These are phyloP conservation scores for Daldinia eschscholtzii DNA, from an alignment of 2,329 filamentous ascomycete genomes.

Conservation along the genomic window DNA sequence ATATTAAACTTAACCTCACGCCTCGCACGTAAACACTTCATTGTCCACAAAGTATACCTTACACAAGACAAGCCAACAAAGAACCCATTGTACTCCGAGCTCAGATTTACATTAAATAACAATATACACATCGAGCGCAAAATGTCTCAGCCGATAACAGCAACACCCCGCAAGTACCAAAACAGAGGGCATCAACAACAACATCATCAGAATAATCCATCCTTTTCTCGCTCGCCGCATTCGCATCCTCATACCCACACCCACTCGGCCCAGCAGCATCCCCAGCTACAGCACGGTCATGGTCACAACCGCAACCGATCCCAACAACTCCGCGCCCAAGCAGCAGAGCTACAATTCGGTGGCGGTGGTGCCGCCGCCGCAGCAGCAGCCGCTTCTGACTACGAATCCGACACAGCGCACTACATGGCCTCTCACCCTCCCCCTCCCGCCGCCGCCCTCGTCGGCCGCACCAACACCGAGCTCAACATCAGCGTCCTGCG, in stretches of 20 bases:
- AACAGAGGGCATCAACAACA: slow-evolving; percentile 38
- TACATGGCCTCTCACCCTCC: slow-evolving; percentile 59
- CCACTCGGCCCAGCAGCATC: slow-evolving; percentile 20
- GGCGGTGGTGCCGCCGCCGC: slow-evolving; percentile 38
- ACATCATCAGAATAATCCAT: slow-evolving; percentile 34
- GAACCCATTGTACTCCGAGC: not conserved
- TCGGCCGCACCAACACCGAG: slow-evolving; percentile 80
- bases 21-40: not conserved
- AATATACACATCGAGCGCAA: not conserved
- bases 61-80: not conserved
- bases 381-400: slow-evolving; percentile 61
- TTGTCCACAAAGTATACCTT: not conserved
- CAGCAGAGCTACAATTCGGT: slow-evolving; percentile 46
- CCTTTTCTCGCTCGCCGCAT: slow-evolving; percentile 35
- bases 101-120: not conserved
- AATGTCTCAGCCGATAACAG: slow-evolving; percentile 54
- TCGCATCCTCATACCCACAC: slow-evolving; percentile 17
- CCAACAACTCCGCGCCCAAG: slow-evolving; percentile 48
- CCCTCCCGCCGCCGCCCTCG: slow-evolving; percentile 63
- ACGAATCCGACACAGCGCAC: slow-evolving; percentile 73
- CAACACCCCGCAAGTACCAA: slow-evolving; percentile 53
- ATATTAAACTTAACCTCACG: not conserved
- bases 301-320: slow-evolving; percentile 55
- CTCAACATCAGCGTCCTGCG: slow-evolving; percentile 88
- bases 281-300: slow-evolving; percentile 53